Conservation (phyloP, 1,284 basidiomycete genomes). For the Moesziomyces antarcticus region DNA sequence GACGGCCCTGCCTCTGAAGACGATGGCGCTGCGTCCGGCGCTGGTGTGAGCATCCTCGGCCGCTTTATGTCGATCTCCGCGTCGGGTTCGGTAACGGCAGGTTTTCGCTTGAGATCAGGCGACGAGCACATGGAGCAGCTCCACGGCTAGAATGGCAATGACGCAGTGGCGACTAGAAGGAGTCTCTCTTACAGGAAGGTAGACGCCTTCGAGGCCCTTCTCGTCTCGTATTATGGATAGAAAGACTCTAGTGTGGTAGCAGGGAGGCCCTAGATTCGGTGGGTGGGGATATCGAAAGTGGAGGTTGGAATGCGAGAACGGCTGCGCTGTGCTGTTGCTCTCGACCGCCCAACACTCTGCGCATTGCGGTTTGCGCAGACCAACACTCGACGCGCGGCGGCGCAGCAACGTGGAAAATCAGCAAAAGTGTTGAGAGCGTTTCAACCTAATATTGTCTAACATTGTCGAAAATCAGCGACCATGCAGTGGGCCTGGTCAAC, state of each 20-base stretch:
- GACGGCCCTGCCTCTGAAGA: conserved; percentile 26
- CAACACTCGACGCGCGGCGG: not conserved
- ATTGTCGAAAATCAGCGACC: not conserved
- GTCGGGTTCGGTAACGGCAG: not conserved
- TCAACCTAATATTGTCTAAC: no score
- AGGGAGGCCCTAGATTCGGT: no score
- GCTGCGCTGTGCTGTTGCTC: not conserved
- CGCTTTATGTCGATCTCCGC: not conserved
- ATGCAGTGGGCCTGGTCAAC: not conserved
- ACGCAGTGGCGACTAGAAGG: no score
- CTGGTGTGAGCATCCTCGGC: conserved; percentile 6
- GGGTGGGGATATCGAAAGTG: no score
- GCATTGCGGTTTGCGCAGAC: not conserved
- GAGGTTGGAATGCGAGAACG: no score
- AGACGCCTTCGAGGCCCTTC: no score
- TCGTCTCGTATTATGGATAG: no score
- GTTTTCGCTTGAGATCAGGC: conserved; percentile 2
- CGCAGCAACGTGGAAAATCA: no score
- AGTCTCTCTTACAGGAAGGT: no score
- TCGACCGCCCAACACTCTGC: not conserved
- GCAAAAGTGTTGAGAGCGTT: no score
- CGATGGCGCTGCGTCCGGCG: not conserved
- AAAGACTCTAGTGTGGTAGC: no score
- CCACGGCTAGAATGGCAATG: not conserved
- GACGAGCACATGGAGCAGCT: conserved; percentile 1